Conservation (phyloP, 169 alveolate species). For the Nephromyces sp. region DNA sequence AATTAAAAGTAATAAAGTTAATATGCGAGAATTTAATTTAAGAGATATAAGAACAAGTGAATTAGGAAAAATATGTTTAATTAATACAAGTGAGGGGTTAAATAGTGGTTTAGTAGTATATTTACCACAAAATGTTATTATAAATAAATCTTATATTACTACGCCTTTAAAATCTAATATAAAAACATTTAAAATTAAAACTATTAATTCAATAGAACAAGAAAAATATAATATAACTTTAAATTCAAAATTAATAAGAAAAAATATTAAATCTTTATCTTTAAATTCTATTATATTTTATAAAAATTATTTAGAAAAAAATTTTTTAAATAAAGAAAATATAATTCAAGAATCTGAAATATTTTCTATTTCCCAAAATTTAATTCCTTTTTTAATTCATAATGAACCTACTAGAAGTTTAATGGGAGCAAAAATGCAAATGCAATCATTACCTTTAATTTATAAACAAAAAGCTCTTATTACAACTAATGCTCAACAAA, state of each 20-base stretch:
- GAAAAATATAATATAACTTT: slow-evolving; percentile 21
- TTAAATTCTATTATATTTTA: slow-evolving; percentile 6
- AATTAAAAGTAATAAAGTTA: slow-evolving; percentile 1
- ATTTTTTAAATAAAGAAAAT: slow-evolving; percentile 15
- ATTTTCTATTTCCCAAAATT: slow-evolving; percentile 36
- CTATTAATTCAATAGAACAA: slow-evolving; percentile 25
- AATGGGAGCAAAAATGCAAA: slow-evolving; percentile 49
- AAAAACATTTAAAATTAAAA: slow-evolving; percentile 4
- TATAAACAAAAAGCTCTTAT: slow-evolving; percentile 17
- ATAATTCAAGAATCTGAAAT: slow-evolving; percentile 2
- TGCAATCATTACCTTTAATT: slow-evolving; percentile 33
- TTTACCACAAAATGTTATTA: slow-evolving; percentile 9
- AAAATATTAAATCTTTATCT: slow-evolving; percentile 11
- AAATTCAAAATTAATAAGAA: slow-evolving; percentile 9
- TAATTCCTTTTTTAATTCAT: slow-evolving; percentile 36
- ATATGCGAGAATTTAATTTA: not conserved
- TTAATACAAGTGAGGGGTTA: slow-evolving; percentile 22
- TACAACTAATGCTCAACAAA: slow-evolving; percentile 26
- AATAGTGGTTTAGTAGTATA: slow-evolving; percentile 28
- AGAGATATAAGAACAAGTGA: slow-evolving; percentile 22
- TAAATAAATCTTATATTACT: slow-evolving; percentile 15
- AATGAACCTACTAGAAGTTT: slow-evolving; percentile 43
- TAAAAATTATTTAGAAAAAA: slow-evolving; percentile 25
- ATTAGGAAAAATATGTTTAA: slow-evolving; percentile 24
- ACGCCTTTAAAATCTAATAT: slow-evolving; percentile 18